Base-by-base conservation (phyloP, 2,329 filamentous ascomycete genomes). In the Apiospora arundinis region DNA sequence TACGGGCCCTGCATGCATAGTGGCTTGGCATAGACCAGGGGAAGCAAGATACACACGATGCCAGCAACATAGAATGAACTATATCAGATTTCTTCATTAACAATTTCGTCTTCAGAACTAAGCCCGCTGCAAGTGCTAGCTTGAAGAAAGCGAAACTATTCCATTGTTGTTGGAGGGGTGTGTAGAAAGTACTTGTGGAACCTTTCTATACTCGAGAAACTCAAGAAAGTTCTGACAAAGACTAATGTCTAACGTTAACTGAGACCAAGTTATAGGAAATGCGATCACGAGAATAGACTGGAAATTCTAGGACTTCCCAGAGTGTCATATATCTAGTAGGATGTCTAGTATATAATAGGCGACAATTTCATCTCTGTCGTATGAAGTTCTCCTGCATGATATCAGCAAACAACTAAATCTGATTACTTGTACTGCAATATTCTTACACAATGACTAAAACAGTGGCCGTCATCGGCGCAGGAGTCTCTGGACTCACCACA, bases 391-490 rank as follows among this genome's bases (percentile, higher is more conserved):
- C 2, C 9, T 9, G 11, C 12, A 4, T n/a, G 5, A 32, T 4
- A 8, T 37, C 28, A 37, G 16, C 2, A 21, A 60, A 7, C 6
- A 60, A 4, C 5, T 11, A 12, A 21, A 2, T 60, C 14, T 45
- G 12, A 60, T 37, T 4, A 37, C 1, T 11, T 32, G 9, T 8
- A 4, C 37, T 6, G 2, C 14, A 18, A 16, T 4, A 4, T 11
- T n/a, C 6, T 9, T 11, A 32, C 48, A 11, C 7, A 37, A 60
- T 60, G 52, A 18, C 2, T 37, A 32, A 60, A 4, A 4, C 28
- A 40, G 63, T 68, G 8, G 69, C 63, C 42, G 69, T 70, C 7
- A 70, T 70, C 56, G 69, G 69, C 18, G 69, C 69, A 56, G 69
- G 69, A 7, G 37, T 56, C 32, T 70, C 69, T 7, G 69, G 69